Evolutionary conservation across 2,329 filamentous ascomycete genomes (phyloP).

Genomic region (Curvularia verruculosa): DNA sequence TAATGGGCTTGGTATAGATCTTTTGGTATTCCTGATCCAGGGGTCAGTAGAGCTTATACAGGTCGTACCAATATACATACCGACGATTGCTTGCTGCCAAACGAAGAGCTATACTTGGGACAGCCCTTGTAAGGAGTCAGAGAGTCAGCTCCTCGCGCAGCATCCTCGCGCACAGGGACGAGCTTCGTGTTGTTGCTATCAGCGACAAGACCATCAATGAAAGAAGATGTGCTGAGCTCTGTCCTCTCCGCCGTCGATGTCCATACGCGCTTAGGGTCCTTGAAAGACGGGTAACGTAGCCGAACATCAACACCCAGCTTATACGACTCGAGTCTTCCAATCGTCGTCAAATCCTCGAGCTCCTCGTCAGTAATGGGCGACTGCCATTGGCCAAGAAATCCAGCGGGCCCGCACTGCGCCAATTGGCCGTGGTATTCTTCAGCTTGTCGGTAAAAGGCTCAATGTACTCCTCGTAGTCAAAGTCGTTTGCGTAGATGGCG

Average conservation of each 20-base stretch:
- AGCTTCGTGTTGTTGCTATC: constrained; percentile 62
- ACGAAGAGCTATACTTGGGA: constrained; percentile 64
- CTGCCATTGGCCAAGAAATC: constrained; percentile 64
- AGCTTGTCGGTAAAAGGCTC: constrained; percentile 63
- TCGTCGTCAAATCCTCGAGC: constrained; percentile 64
- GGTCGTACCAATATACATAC: constrained; percentile 21
- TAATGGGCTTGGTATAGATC: constrained; percentile 65
- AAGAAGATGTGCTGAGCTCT: constrained; percentile 62
- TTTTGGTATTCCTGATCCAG: constrained; percentile 50
- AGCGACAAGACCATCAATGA: constrained; percentile 63
- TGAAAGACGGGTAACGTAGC: constrained; percentile 63
- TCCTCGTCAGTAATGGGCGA: constrained; percentile 64
- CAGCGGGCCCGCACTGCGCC: constrained; percentile 61
- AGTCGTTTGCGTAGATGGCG: constrained; percentile 60
- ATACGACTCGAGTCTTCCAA: constrained; percentile 66
- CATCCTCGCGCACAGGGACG: constrained; percentile 62
- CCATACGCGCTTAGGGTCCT: constrained; percentile 63
- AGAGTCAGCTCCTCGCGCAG: constrained; percentile 64
- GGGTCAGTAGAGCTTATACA: background rate
- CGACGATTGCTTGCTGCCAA: constrained; percentile 62
- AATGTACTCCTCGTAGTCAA: constrained; percentile 59
- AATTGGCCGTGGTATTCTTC: constrained; percentile 64
- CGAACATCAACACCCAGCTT: constrained; percentile 64
- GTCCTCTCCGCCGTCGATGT: constrained; percentile 68
- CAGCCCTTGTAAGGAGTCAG: constrained; percentile 70